Base-by-base conservation (phyloP, 345 rosid genomes). In the Eucalyptus grandis region DNA sequence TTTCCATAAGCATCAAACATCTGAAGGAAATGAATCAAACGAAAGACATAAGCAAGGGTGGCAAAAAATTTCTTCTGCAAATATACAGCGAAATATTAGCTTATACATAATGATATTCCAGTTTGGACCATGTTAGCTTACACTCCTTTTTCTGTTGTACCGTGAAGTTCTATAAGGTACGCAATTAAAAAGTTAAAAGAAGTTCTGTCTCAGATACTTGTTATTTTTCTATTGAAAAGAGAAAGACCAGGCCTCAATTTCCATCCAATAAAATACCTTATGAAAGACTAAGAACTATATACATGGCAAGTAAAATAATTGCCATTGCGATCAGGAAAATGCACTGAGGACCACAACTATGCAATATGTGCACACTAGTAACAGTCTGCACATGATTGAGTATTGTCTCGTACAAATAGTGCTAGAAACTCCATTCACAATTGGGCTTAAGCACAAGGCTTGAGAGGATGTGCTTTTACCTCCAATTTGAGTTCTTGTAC, bases 1-100 rank as follows among this genome's bases (percentile, higher is more conserved):
- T 96, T 96, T 47, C 90, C 87, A 80, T 92, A 94, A 65, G 90
- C 91, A 92, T 96, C 97, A 58, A 95, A 90, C 92, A 94, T 88
- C 97, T 96, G 91, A 77, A 81, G 9, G 51, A 51, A n/a, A 67
- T 10, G 43, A 49, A 77, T 77, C 47, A 77, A 82, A 46, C 16
- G 17, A 89, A 81, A 31, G 26, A 34, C n/a, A 81, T 43, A 24
- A 88, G 86, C 69, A 80, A 40, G 85, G 47, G 85, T 21, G 21
- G 27, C 49, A 87, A 31, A 54, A 17, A 50, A 51, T 43, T 50
- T 14, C 30, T 53, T 86, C 51, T 30, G 53, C 34, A 49, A 47
- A 86, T 77, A 77, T 77, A 77, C 47, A 77, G 85, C 6, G 3
- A 40, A 77, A 77, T 40, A 40, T 77, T 21, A 21, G 47, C 83